Percentiles rank a stretch among this genome's conserved stretches.
Evolutionary conservation across 176 grass and related monocot species (phyloP).

Genomic region (Elymus sibiricus): DNA sequence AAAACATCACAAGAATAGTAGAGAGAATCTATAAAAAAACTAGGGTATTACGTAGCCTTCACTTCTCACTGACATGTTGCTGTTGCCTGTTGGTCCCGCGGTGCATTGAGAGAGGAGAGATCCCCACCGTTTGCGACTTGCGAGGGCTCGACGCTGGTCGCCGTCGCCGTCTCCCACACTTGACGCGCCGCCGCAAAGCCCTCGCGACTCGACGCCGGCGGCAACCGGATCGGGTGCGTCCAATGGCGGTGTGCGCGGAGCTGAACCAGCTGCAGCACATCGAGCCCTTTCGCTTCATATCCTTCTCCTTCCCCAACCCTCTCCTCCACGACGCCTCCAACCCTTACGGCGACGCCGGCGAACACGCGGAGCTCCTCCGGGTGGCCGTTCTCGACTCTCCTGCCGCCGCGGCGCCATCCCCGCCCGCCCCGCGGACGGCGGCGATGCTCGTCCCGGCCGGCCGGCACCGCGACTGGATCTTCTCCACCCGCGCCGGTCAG

Average conservation of each 20-base stretch:
- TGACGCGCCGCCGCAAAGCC: not conserved
- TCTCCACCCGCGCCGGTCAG: conserved; percentile 77
- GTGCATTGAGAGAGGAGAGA: not conserved
- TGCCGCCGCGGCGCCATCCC: not conserved
- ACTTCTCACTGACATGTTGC: not conserved
- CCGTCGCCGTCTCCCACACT: not conserved
- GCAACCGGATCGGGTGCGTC: not conserved
- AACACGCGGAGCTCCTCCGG: conserved; percentile 36
- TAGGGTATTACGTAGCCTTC: not conserved
- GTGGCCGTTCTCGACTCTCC: conserved; percentile 75
- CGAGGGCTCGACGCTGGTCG: not conserved
- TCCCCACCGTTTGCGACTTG: not conserved
- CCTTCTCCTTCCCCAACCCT: conserved; percentile 73
- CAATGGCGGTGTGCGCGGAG: conserved; percentile 37
- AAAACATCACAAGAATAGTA: not conserved
- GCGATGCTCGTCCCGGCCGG: conserved; percentile 67
- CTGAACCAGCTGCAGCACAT: conserved; percentile 43
- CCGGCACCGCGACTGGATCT: conserved; percentile 83
- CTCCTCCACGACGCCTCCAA: conserved; percentile 35
- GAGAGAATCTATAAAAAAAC: not conserved
- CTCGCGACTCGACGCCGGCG: not conserved
- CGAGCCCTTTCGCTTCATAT: conserved; percentile 60
- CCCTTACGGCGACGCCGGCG: conserved; percentile 29
- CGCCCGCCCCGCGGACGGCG: not conserved
- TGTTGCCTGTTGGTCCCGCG: not conserved